phyloP scores from a whole-genome alignment of 2,329 filamentous ascomycete species.

The Apiospora hydei region DNA sequence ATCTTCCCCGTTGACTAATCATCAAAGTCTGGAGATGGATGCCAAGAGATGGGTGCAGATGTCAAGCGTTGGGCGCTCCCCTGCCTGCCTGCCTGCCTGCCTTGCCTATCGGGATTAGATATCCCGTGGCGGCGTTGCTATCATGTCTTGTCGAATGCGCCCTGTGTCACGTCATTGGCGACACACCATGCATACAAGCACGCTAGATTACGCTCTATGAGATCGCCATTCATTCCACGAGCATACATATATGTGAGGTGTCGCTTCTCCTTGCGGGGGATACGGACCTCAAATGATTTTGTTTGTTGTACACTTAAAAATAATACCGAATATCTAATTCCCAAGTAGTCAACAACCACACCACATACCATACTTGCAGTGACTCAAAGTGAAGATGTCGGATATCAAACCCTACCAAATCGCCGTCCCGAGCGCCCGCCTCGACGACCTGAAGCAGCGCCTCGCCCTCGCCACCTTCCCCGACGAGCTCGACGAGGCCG shows the following conservation, averaged over 20 bases:
- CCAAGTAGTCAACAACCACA: not conserved
- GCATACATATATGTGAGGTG: not conserved
- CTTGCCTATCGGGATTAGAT: not conserved
- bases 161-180: conserved; percentile 10
- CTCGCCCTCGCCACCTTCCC: conserved; percentile 46
- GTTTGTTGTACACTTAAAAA: not conserved
- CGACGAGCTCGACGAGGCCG: conserved; percentile 48
- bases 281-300: not conserved
- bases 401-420: conserved; percentile 45
- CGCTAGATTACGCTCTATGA: conserved; percentile 6
- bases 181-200: not conserved
- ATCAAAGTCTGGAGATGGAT: not conserved
- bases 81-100: no score
- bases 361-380: not conserved
- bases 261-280: not conserved
- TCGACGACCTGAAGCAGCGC: conserved; percentile 44
- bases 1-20: not conserved
- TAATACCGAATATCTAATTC: not conserved
- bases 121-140: not conserved
- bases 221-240: no score
- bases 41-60: not conserved
- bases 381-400: conserved; percentile 33
- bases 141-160: not conserved
- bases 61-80: not conserved
- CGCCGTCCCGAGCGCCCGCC: conserved; percentile 40